Base-by-base conservation (phyloP, 768 basidiomycete genomes). In the Lentinula guzmanii region DNA sequence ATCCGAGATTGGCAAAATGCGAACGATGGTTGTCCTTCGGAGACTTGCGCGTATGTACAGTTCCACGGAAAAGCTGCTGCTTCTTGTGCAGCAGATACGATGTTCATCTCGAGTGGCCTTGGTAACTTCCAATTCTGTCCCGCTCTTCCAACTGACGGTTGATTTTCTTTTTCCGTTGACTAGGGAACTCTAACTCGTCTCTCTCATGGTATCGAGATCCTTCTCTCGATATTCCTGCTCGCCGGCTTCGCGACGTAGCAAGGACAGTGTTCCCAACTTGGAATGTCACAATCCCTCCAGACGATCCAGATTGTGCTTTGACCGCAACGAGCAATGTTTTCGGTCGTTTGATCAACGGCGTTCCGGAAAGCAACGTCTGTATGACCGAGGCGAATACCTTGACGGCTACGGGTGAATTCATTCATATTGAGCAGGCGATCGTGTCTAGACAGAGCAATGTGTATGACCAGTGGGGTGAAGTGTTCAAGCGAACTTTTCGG, bases 101-200 rank as follows among this genome's bases (percentile, higher is more conserved):
- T 79, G 2, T 81, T 83, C 67, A 65, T 82, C 3, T 82, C 82
- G 3, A 70, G 73, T 16, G 80, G 81, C 34, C 71, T 82, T 11
- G 76, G 80, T 79, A 31, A n/a, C 21, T 34, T 55, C n/a, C 50
- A 24, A 31, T 7, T 28, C 18, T n/a, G 18, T 9, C 10, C 28
- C 28, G 21, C 42, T 61, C 24, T 61, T 54, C 24, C 46, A 42
- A 13, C 31, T 53, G 39, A 9, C 51, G 24, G 54, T 41, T 33
- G 15, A 21, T 8, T 39, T 37, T 24, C 15, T 16, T 52, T 5
- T 43, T 7, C 11, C 15, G 3, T 51, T 4, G 43, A 35, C 21
- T 28, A 72, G 69, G 67, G 24, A 66, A 58, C 24, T 66, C 67
- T 50, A 31, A 61, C 10, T 35, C 63, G 42, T 75, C 75, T 5